phyloP scores from a whole-genome alignment of 176 grass and related monocot genomes.

The Pharus latifolius region DNA sequence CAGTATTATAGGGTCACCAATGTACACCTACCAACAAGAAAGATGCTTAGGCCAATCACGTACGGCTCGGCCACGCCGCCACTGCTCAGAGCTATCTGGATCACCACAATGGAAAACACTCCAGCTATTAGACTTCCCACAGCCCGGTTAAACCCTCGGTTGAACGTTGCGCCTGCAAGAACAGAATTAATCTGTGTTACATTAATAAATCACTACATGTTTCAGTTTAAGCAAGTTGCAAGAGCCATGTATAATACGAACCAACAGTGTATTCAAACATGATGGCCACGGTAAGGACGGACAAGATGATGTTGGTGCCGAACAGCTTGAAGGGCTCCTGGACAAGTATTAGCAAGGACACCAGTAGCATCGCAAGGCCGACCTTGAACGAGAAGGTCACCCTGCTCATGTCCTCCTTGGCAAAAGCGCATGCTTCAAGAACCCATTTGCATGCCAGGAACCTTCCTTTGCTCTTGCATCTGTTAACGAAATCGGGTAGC shows the following conservation, averaged over 20 bases:
- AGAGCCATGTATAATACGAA: slow-evolving; percentile 3
- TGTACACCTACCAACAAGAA: slow-evolving; percentile 32
- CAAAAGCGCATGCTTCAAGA: slow-evolving; percentile 24
- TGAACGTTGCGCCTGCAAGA: slow-evolving; percentile 47
- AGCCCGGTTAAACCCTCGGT: slow-evolving; percentile 50
- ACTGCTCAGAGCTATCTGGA: slow-evolving; percentile 14
- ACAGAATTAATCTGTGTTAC: not conserved
- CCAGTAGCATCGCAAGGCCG: slow-evolving; percentile 47
- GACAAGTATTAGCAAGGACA: slow-evolving; percentile 35
- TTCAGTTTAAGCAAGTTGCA: not conserved
- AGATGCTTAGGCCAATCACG: slow-evolving; percentile 53
- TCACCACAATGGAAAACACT: slow-evolving; percentile 21
- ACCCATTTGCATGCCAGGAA: not conserved
- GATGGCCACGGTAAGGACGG: slow-evolving; percentile 51
- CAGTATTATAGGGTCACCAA: not conserved
- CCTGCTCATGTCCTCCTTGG: slow-evolving; percentile 30
- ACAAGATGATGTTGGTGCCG: slow-evolving; percentile 39
- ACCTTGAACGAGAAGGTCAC: slow-evolving; percentile 40
- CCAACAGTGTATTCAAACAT: slow-evolving; percentile 76
- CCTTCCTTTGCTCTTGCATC: not conserved
- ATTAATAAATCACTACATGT: not conserved
- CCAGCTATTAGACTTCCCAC: slow-evolving; percentile 31
- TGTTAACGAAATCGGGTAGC: slow-evolving; percentile 16
- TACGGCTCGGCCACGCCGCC: slow-evolving; percentile 15
- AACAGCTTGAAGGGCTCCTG: slow-evolving; percentile 34